Conservation (phyloP, 2,329 filamentous ascomycete genomes). For the Colletotrichum gloeosporioides region DNA sequence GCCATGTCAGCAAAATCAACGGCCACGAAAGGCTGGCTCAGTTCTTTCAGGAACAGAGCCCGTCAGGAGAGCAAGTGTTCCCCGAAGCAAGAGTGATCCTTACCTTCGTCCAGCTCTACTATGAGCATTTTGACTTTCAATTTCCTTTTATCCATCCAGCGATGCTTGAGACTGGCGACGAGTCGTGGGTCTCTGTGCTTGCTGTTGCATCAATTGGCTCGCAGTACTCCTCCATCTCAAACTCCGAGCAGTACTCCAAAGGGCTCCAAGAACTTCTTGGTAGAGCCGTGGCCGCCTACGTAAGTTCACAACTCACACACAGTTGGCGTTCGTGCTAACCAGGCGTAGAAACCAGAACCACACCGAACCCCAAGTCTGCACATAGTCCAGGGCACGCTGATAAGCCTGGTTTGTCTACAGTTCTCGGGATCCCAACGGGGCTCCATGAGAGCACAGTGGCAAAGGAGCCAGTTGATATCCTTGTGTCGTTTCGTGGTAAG, state of each 20-base stretch:
- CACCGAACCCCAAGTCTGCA: not conserved
- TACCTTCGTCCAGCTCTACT: not conserved
- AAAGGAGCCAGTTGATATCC: not conserved
- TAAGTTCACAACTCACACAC: not conserved
- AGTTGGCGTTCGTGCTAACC: rapidly evolving
- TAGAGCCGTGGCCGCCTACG: not conserved
- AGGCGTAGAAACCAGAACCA: not conserved
- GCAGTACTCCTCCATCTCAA: not conserved
- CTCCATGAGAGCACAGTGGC: not conserved
- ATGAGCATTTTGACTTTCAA: not conserved
- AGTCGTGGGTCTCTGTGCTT: not conserved
- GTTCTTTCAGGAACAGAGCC: not conserved
- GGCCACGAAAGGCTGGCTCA: not conserved
- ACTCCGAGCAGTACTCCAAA: not conserved
- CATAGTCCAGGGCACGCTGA: not conserved
- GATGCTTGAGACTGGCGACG: not conserved
- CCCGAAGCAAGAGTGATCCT: not conserved
- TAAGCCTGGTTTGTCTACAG: not conserved
- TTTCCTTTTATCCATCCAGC: not conserved
- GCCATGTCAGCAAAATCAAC: not conserved
- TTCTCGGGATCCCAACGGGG: not conserved
- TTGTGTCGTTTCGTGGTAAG: not conserved
- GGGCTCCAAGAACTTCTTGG: not conserved
- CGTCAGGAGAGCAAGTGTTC: not conserved
- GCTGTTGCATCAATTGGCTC: not conserved